Percentiles rank a stretch among this genome's conserved stretches.
phyloP scores from a whole-genome alignment of 352 stramenopile species.

The Globisporangium spiculum region DNA sequence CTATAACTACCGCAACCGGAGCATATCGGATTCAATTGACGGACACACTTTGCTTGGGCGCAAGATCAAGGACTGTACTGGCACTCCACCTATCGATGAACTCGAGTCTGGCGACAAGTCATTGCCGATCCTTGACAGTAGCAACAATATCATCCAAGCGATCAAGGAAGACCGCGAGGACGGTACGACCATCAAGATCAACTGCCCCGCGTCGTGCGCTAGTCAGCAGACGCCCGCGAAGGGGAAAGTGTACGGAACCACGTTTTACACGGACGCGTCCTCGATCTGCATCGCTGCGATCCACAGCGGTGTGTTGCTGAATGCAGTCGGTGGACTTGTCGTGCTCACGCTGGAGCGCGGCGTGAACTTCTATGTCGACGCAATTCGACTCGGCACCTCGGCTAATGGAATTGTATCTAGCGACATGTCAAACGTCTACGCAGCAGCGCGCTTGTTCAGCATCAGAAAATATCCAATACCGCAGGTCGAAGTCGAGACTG shows the following conservation, averaged over 20 bases:
- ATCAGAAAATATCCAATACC: constrained; percentile 37
- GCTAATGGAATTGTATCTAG: constrained; percentile 61
- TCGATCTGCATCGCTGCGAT: constrained; percentile 91
- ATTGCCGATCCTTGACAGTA: constrained; percentile 28
- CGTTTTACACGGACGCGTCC: constrained; percentile 87
- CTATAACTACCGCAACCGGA: constrained; percentile 86
- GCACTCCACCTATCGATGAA: constrained; percentile 79
- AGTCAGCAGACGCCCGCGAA: background rate
- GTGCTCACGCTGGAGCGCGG: constrained; percentile 68
- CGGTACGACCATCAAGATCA: constrained; percentile 84
- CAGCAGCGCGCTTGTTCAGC: constrained; percentile 59
- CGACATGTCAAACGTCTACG: constrained; percentile 30
- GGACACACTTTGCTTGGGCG: constrained; percentile 51
- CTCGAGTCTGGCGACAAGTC: constrained; percentile 72
- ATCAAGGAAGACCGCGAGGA: constrained; percentile 88
- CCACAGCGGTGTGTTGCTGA: constrained; percentile 79
- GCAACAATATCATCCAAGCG: constrained; percentile 18
- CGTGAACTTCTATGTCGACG: constrained; percentile 26
- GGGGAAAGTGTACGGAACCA: constrained; percentile 54
- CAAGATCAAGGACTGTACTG: constrained; percentile 90
- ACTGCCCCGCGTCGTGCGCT: constrained; percentile 66
- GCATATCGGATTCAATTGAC: constrained; percentile 36
- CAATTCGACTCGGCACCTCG: constrained; percentile 30
- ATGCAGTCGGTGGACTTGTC: constrained; percentile 48
- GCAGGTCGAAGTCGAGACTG: constrained; percentile 86